phyloP scores from a whole-genome alignment of 805 yeast species.

The Jamesozyma spencerorum region DNA sequence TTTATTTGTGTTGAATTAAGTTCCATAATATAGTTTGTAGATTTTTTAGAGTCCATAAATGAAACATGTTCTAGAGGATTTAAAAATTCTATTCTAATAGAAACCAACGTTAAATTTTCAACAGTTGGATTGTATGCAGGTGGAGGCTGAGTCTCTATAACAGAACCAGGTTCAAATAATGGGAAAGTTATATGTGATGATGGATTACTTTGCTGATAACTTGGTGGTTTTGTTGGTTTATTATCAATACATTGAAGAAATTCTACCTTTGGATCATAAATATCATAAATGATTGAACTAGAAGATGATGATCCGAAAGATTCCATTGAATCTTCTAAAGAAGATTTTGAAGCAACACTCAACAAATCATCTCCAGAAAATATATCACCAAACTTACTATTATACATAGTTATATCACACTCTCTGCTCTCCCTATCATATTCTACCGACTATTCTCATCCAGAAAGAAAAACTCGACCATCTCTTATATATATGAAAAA shows the following conservation, averaged over 20 bases:
- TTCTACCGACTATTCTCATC: too few relatives aligned
- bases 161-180: slow-evolving; percentile 46
- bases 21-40: slow-evolving; percentile 64
- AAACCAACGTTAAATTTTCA: slow-evolving; percentile 45
- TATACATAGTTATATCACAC: too few relatives aligned
- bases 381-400: too few relatives aligned
- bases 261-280: slow-evolving; percentile 4
- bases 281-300: too few relatives aligned
- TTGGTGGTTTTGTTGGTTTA: slow-evolving; percentile 30
- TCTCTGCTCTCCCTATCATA: too few relatives aligned
- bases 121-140: slow-evolving; percentile 67
- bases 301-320: too few relatives aligned
- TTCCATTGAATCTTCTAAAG: too few relatives aligned
- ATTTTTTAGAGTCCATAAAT: slow-evolving; percentile 41
- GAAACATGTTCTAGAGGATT: slow-evolving; percentile 65
- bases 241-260: slow-evolving; percentile 31
- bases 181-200: slow-evolving; percentile 25
- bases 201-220: slow-evolving; percentile 21
- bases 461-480: too few relatives aligned
- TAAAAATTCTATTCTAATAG: slow-evolving; percentile 65
- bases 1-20: slow-evolving; percentile 81
- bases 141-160: slow-evolving; percentile 31
- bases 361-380: too few relatives aligned
- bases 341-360: too few relatives aligned
- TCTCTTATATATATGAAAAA: too few relatives aligned